Percentiles rank a stretch among this genome's conserved stretches.
Evolutionary conservation across 1,139 yeast species (phyloP).

Genomic region (Chernovozyma aurita): DNA sequence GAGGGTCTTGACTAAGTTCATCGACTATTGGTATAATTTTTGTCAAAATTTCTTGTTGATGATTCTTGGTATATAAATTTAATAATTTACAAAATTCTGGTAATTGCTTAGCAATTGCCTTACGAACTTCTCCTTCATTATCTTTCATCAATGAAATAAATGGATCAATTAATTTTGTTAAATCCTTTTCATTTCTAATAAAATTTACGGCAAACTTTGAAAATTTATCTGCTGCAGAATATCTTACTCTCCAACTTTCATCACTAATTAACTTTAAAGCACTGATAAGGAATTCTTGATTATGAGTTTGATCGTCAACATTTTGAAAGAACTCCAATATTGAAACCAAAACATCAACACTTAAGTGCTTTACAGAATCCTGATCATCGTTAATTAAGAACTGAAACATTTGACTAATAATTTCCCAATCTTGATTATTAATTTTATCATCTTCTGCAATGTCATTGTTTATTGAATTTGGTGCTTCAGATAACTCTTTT

Average conservation of each 20-base stretch:
- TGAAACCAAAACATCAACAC: conserved; percentile 81
- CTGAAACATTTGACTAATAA: conserved; percentile 77
- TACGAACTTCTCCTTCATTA: conserved; percentile 94
- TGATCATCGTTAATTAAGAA: conserved; percentile 80
- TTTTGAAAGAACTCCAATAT: conserved; percentile 61
- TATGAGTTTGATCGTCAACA: conserved; percentile 53
- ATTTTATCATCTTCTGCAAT: conserved; percentile 19
- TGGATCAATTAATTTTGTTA: conserved; percentile 58
- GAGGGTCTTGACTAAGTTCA: conserved; percentile 82
- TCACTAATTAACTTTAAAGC: conserved; percentile 68
- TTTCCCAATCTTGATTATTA: conserved; percentile 60
- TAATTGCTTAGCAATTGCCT: conserved; percentile 87
- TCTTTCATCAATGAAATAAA: conserved; percentile 81
- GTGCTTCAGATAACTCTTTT: conserved; percentile 2
- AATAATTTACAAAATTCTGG: conserved; percentile 70
- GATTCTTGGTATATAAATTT: conserved; percentile 34
- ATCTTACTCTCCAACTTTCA: conserved; percentile 97
- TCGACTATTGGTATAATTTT: conserved; percentile 82
- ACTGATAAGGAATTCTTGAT: conserved; percentile 55
- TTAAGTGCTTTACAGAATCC: conserved; percentile 88
- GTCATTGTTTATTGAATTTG: conserved; percentile 7
- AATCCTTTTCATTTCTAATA: conserved; percentile 47
- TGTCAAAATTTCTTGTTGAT: conserved; percentile 41
- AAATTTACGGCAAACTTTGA: conserved; percentile 69
- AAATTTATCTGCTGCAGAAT: conserved; percentile 93